These are phyloP conservation scores for Xylaria longipes DNA, from an alignment of 495 filamentous ascomycete species.

Conservation along the genomic window DNA sequence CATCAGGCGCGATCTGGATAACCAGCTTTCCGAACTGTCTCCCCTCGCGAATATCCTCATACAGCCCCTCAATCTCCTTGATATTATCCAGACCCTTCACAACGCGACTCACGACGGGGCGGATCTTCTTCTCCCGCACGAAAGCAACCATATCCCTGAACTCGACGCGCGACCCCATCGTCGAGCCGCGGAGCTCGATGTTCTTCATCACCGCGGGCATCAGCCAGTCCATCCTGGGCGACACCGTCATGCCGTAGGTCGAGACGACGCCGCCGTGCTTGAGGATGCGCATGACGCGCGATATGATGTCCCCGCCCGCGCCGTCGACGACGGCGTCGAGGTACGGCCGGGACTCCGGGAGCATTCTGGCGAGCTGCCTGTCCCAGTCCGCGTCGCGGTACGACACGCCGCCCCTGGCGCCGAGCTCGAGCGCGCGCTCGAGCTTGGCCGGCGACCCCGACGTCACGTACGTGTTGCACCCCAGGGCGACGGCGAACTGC, in stretches of 20 bases:
- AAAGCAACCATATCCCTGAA: constrained; percentile 80
- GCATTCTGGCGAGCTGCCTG: constrained; percentile 61
- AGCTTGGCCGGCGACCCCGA: constrained; percentile 70
- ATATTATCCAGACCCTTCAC: constrained; percentile 70
- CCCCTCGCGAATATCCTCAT: constrained; percentile 77
- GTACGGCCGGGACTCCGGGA: constrained; percentile 63
- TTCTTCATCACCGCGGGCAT: constrained; percentile 79
- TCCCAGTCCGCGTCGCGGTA: constrained; percentile 75
- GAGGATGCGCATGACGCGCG: constrained; percentile 61
- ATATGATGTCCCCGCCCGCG: constrained; percentile 75
- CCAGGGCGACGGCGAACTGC: constrained; percentile 70
- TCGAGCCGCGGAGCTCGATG: constrained; percentile 72
- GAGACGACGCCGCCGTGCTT: constrained; percentile 71
- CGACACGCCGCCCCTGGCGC: constrained; percentile 71
- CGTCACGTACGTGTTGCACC: constrained; percentile 73
- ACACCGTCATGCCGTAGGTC: constrained; percentile 79
- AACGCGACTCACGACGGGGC: constrained; percentile 67
- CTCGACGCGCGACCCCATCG: constrained; percentile 78
- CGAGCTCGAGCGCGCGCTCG: constrained; percentile 64
- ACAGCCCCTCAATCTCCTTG: constrained; percentile 68
- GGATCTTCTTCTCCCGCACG: constrained; percentile 66
- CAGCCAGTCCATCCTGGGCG: constrained; percentile 72
- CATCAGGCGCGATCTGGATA: constrained; percentile 49
- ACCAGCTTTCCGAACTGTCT: constrained; percentile 82
- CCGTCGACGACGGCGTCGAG: constrained; percentile 79